Percentiles rank a stretch among this genome's conserved stretches.
Evolutionary conservation across 1,284 basidiomycete species (phyloP).

Genomic region (Erythrobasidium hasegawianum): DNA sequence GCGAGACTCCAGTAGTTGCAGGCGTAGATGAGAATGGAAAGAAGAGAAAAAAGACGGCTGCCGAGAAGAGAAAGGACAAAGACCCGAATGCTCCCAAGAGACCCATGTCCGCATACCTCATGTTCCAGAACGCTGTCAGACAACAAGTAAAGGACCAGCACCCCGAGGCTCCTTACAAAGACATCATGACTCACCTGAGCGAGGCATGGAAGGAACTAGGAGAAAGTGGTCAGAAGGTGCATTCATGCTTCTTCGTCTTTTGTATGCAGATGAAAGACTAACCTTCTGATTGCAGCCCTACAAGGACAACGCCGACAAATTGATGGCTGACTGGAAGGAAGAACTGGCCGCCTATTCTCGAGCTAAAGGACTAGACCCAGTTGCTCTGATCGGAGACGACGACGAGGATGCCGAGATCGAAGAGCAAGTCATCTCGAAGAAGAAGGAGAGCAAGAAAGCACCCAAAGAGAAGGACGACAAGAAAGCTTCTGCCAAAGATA

Average conservation of each 20-base stretch:
- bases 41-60: conserved; percentile 48
- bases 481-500: conserved; percentile 1
- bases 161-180: conserved; percentile 65
- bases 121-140: conserved; percentile 91
- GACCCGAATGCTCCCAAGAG: conserved; percentile 94
- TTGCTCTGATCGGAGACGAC: conserved; percentile 1
- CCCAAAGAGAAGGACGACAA: conserved; percentile 20
- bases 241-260: conserved; percentile 39
- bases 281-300: neutral
- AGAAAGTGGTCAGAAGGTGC: conserved; percentile 67
- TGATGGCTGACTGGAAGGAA: conserved; percentile 17
- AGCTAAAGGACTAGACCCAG: conserved; percentile 5
- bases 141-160: conserved; percentile 63
- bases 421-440: conserved; percentile 9
- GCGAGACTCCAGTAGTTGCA: neutral
- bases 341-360: conserved; percentile 2
- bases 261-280: neutral
- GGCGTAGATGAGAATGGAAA: conserved; percentile 27
- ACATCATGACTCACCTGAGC: conserved; percentile 68
- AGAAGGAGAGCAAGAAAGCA: conserved; percentile 4
- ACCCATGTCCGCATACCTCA: conserved; percentile 87
- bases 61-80: conserved; percentile 61
- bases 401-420: conserved; percentile 8
- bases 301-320: conserved; percentile 17
- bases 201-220: conserved; percentile 69